Conservation (phyloP, 83 land plant species). For the Thuja plicata region DNA sequence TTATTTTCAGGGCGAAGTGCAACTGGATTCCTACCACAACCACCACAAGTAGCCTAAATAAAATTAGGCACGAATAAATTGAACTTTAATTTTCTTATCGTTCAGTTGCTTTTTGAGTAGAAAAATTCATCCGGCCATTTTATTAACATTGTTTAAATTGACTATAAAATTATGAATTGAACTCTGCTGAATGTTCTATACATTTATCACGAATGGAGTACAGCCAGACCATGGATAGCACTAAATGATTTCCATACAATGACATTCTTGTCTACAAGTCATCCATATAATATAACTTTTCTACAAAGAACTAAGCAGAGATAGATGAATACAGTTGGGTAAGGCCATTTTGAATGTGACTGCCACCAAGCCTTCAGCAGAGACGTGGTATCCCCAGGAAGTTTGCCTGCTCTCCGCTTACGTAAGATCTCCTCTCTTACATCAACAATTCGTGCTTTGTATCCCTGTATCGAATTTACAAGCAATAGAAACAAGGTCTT, state of each 20-base stretch:
- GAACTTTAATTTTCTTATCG: not conserved
- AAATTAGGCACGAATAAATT: not conserved
- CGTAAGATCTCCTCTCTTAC: conserved; percentile 42
- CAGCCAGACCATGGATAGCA: not conserved
- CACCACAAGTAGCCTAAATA: not conserved
- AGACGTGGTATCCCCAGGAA: conserved; percentile 40
- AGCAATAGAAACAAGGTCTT: not conserved
- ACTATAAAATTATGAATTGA: not conserved
- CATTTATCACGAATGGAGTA: not conserved
- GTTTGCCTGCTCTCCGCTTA: conserved; percentile 40
- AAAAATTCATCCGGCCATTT: not conserved
- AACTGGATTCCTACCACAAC: not conserved
- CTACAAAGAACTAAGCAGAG: conserved; percentile 4
- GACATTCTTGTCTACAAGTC: not conserved
- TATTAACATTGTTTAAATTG: not conserved
- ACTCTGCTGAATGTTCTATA: not conserved
- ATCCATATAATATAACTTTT: not conserved
- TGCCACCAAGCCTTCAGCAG: conserved; percentile 38
- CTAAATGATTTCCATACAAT: not conserved
- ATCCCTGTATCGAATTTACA: conserved; percentile 22
- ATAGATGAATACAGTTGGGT: conserved; percentile 28
- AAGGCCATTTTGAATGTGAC: conserved; percentile 41
- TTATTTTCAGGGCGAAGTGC: not conserved
- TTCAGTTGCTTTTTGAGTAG: not conserved
- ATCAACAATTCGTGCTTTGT: conserved; percentile 26